Evolutionary conservation across 441 rosid species (phyloP).

Genomic region (Gossypium aridum): DNA sequence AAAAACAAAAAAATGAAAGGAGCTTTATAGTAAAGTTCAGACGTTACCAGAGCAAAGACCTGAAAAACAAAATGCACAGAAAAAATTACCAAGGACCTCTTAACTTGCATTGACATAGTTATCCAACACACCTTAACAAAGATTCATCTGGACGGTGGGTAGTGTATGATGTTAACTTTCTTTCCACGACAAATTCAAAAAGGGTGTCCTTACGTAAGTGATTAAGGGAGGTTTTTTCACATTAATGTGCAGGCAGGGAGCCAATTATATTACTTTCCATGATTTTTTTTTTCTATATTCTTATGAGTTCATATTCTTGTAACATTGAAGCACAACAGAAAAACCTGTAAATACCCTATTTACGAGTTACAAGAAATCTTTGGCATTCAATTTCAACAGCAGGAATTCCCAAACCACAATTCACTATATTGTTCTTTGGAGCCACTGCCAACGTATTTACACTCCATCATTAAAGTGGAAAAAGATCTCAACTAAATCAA

Average conservation of each 20-base stretch:
- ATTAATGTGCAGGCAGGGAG: neutral
- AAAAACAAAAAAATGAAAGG: neutral
- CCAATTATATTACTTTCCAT: neutral
- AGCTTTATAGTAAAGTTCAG: neutral
- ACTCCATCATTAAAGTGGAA: neutral
- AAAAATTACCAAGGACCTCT: neutral
- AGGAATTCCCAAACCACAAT: neutral
- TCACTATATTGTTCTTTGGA: neutral
- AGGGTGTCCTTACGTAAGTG: neutral
- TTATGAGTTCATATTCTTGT: neutral
- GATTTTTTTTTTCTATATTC: neutral
- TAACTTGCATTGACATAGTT: neutral
- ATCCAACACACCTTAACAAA: neutral
- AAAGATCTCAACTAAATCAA: neutral
- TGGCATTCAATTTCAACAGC: neutral
- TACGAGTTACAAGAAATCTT: neutral
- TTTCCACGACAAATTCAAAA: neutral
- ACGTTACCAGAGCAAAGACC: neutral
- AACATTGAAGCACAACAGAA: neutral
- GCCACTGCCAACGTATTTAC: neutral
- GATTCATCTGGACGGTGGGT: neutral
- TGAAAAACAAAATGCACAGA: neutral
- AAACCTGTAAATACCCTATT: neutral
- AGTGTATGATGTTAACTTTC: neutral
- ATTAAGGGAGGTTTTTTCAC: neutral